These are phyloP conservation scores for Alternaria panax DNA, from an alignment of 2,329 filamentous ascomycete species.

Conservation along the genomic window DNA sequence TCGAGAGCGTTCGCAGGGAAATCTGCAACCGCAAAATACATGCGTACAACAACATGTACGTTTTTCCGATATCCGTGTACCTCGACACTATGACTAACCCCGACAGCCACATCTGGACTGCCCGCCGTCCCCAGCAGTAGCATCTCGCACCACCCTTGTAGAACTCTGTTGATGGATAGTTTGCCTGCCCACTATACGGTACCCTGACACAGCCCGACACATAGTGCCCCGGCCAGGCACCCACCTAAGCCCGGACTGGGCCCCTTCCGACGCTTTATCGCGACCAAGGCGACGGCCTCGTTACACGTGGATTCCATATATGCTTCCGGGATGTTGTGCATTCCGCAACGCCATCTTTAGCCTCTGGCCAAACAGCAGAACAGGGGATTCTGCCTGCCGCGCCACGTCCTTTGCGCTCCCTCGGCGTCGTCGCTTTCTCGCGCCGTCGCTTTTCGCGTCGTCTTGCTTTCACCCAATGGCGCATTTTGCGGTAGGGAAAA, in stretches of 20 bases:
- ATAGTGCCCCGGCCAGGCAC: constrained; percentile 1
- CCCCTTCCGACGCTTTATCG: background rate
- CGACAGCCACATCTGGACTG: constrained; percentile 57
- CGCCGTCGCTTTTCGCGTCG: background rate
- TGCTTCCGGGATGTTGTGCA: constrained; percentile 9
- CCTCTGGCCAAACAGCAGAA: background rate
- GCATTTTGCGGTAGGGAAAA: constrained; percentile 17
- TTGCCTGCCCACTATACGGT: constrained; percentile 19
- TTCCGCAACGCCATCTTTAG: constrained; percentile 10
- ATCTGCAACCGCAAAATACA: constrained; percentile 72
- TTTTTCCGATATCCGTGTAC: constrained; percentile 32
- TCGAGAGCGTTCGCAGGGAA: constrained; percentile 70
- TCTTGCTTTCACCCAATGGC: constrained; percentile 13
- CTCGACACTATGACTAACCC: constrained; percentile 27
- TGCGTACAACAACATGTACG: constrained; percentile 80
- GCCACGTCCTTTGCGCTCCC: background rate
- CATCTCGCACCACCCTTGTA: constrained; percentile 20
- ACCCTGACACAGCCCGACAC: background rate
- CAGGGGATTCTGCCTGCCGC: background rate
- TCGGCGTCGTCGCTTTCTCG: background rate
- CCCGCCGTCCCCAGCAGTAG: constrained; percentile 54
- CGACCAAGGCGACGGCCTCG: constrained; percentile 8
- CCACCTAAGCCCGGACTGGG: constrained; percentile 10
- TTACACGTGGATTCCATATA: constrained; percentile 10
- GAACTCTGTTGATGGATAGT: constrained; percentile 20